These are phyloP conservation scores for Litchi chinensis DNA, from an alignment of 345 rosid species.

Conservation along the genomic window DNA sequence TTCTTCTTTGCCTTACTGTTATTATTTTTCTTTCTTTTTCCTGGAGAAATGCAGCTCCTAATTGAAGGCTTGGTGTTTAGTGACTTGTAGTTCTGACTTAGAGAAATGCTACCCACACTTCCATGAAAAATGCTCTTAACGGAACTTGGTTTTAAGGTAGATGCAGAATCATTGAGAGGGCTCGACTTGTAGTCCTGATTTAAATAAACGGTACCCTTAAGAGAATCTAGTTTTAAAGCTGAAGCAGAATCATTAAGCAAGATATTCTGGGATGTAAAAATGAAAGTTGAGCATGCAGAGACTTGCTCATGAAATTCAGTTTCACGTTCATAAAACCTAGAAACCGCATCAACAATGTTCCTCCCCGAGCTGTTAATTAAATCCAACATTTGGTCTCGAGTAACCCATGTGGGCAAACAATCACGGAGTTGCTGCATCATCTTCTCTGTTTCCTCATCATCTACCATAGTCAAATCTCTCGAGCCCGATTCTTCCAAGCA, in stretches of 20 bases:
- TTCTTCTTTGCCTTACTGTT: conserved; percentile 56
- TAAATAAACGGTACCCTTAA: conserved; percentile 8
- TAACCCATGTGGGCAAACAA: conserved; percentile 84
- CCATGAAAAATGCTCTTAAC: conserved; percentile 28
- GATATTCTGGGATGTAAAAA: conserved; percentile 32
- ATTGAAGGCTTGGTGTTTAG: conserved; percentile 36
- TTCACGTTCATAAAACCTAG: conserved; percentile 82
- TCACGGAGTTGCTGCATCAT: conserved; percentile 56
- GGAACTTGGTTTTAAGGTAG: conserved; percentile 42
- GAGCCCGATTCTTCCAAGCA: conserved; percentile 27
- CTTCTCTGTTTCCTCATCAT: conserved; percentile 50
- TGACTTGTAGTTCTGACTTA: conserved; percentile 45
- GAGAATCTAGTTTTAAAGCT: conserved; percentile 41
- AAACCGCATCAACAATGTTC: too few species aligned
- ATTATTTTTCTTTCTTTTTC: conserved; percentile 55
- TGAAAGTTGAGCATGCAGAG: conserved; percentile 34
- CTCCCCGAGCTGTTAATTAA: too few species aligned
- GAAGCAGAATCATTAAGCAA: conserved; percentile 29
- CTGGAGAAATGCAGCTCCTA: conserved; percentile 48
- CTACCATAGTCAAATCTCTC: conserved; percentile 23
- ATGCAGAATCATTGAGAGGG: conserved; percentile 28
- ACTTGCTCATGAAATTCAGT: conserved; percentile 71
- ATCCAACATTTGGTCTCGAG: conserved; percentile 63
- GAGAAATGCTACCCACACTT: conserved; percentile 27
- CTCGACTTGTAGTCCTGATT: not conserved